Base-by-base conservation (phyloP, 2,329 filamentous ascomycete species). In the Hysterium pulicare region DNA sequence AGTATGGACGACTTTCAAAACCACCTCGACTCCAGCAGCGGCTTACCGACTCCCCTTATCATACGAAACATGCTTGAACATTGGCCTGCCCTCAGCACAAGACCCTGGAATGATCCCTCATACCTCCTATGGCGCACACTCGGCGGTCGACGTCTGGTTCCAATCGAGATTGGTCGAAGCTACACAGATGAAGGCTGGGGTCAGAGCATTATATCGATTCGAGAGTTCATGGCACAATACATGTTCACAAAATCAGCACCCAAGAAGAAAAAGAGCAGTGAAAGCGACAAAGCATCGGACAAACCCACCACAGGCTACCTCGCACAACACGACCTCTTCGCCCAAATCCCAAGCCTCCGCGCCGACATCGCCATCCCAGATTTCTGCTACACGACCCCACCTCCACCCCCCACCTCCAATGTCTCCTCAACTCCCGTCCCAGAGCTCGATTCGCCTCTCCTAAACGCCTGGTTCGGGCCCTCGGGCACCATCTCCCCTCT, bases 401-500 rank as follows among this genome's bases (percentile, higher is more conserved):
- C 87, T 2, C 61, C 59, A 0, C 22, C 26, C 33, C 22, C 31
- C 34, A n/a, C 52, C 50, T 31, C 47, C 45, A 6, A 24, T 51
- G 15, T 21, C 5, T 5, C 9, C 16, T 38, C 55, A 35, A 54
- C 55, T 17, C 31, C 53, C 1, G 43, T 49, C 0, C 32, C 54
- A 0, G 51, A 57, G 15, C 62, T 73, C 16, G 61, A 68, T 7
- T 75, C 80, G 17, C 88, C 88, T 0, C 72, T 86, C 33, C 74
- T 94, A 15, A 95, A 97, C 66, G 90, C 88, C 6, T 98, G 93
- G 93, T 85, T 97, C 49, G 93, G 93, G 0, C 93, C 93, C 0
- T 74, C 82, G 0, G 83, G 82, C 38, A 97, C 93, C 0, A 90
- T 95, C 49, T 95, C 90, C 1, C 93, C 93, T 1, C 73, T 97